These are phyloP conservation scores for Botrytis porri DNA, from an alignment of 2,329 filamentous ascomycete species.

Conservation along the genomic window DNA sequence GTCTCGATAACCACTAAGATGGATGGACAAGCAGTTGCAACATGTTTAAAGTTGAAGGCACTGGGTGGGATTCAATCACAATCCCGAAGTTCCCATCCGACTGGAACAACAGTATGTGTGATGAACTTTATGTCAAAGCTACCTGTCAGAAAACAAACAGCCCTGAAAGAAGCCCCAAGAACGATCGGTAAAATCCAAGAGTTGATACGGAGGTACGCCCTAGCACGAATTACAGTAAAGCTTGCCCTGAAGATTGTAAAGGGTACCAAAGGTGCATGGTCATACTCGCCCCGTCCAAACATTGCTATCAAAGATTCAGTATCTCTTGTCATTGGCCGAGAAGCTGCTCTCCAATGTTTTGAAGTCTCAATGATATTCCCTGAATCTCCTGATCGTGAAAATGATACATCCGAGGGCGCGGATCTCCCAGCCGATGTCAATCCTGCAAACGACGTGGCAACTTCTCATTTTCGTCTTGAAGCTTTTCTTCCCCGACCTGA, in stretches of 20 bases:
- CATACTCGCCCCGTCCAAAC: slow-evolving; percentile 56
- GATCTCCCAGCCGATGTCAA: neutral
- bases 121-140: slow-evolving; percentile 56
- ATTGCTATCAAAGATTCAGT: slow-evolving; percentile 55
- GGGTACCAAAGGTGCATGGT: slow-evolving; percentile 52
- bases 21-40: slow-evolving; percentile 57
- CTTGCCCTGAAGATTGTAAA: slow-evolving; percentile 59
- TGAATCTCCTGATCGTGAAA: slow-evolving; percentile 21
- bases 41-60: slow-evolving; percentile 45
- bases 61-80: slow-evolving; percentile 41
- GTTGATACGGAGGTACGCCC: slow-evolving; percentile 60
- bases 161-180: slow-evolving; percentile 56
- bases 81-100: slow-evolving; percentile 48
- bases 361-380: slow-evolving; percentile 36
- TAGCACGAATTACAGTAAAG: slow-evolving; percentile 62
- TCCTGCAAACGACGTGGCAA: neutral
- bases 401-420: neutral
- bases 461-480: slow-evolving; percentile 46
- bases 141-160: slow-evolving; percentile 61
- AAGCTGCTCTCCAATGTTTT: slow-evolving; percentile 54
- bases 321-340: slow-evolving; percentile 59
- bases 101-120: slow-evolving; percentile 67
- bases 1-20: slow-evolving; percentile 63
- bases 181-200: slow-evolving; percentile 56
- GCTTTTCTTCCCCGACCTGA: slow-evolving; percentile 56